Conservation (phyloP, 495 filamentous ascomycete species). For the Choiromyces venosus region DNA sequence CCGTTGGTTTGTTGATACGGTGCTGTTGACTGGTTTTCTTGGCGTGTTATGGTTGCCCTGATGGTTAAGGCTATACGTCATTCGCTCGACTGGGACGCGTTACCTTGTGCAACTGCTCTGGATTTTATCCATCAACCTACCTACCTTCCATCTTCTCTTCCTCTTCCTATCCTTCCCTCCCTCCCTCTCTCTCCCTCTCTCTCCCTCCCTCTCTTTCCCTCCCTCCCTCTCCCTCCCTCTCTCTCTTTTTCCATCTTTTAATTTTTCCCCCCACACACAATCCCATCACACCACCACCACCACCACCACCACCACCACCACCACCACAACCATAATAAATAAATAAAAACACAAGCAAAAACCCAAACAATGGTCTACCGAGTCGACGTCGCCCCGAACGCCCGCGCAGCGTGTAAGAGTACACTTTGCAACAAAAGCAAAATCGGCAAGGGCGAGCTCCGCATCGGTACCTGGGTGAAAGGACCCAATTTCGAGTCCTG, state of each 20-base stretch:
- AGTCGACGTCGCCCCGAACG: constrained; percentile 23
- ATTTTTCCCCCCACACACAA: constrained; percentile 4
- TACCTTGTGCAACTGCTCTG: background rate
- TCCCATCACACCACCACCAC: constrained; percentile 13
- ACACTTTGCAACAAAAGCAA: constrained; percentile 48
- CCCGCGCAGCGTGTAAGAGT: constrained; percentile 26
- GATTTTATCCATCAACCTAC: background rate
- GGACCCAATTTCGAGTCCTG: constrained; percentile 51
- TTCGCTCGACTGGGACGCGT: background rate
- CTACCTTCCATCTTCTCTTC: background rate
- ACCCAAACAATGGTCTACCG: constrained; percentile 6
- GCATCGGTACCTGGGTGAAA: constrained; percentile 63
- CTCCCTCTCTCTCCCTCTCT: background rate
- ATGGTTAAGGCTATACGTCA: background rate
- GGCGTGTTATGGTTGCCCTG: background rate
- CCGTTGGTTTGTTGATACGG: too few relatives aligned
- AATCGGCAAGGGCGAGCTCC: constrained; percentile 70
- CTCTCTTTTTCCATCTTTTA: constrained; percentile 7
- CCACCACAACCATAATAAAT: background rate
- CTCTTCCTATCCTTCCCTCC: background rate
- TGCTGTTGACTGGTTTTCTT: background rate
- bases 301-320: background rate
- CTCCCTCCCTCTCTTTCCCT: background rate
- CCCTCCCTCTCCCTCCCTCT: background rate
- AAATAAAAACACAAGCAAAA: constrained; percentile 9